phyloP scores from a whole-genome alignment of 768 basidiomycete genomes.

The Cyathus striatus region DNA sequence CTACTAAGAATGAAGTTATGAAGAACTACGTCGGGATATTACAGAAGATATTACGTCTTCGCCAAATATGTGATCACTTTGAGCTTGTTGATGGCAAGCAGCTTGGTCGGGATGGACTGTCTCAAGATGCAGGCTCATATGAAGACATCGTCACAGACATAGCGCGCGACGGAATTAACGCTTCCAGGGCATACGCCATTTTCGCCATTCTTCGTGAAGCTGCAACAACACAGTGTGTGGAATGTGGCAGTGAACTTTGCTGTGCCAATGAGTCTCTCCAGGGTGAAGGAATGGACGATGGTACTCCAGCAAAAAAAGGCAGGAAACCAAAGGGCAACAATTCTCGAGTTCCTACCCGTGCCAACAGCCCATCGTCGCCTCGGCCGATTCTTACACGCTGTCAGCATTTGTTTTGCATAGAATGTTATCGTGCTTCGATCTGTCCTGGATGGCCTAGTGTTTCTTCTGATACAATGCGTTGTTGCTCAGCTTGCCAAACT shows the following conservation, averaged over 20 bases:
- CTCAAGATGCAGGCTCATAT: conserved; percentile 55
- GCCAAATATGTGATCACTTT: conserved; percentile 97
- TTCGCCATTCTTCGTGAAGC: conserved; percentile 84
- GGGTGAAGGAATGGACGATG: conserved; percentile 42
- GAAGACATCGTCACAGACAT: conserved; percentile 80
- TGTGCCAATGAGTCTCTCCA: conserved; percentile 39
- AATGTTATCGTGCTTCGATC: conserved; percentile 79
- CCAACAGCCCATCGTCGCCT: conserved; percentile 61
- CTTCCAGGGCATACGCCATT: conserved; percentile 71
- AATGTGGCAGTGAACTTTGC: conserved; percentile 79
- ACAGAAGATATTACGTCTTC: conserved; percentile 91
- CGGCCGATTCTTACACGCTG: conserved; percentile 84
- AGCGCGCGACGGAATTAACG: conserved; percentile 71
- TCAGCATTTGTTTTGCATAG: conserved; percentile 87
- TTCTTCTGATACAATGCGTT: conserved; percentile 44
- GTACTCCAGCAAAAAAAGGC: conserved; percentile 41
- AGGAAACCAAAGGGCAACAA: conserved; percentile 44
- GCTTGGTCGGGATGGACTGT: conserved; percentile 32
- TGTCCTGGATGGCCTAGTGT: conserved; percentile 80
- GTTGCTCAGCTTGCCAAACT: conserved; percentile 77
- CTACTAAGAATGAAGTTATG: conserved; percentile 88
- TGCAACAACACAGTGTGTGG: conserved; percentile 82
- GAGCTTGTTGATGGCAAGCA: conserved; percentile 80
- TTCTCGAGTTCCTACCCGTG: conserved; percentile 70
- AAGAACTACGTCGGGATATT: conserved; percentile 98